These are phyloP conservation scores for Chytriomyces confervae DNA, from an alignment of 192 early-diverging fungal genomes.

Conservation along the genomic window DNA sequence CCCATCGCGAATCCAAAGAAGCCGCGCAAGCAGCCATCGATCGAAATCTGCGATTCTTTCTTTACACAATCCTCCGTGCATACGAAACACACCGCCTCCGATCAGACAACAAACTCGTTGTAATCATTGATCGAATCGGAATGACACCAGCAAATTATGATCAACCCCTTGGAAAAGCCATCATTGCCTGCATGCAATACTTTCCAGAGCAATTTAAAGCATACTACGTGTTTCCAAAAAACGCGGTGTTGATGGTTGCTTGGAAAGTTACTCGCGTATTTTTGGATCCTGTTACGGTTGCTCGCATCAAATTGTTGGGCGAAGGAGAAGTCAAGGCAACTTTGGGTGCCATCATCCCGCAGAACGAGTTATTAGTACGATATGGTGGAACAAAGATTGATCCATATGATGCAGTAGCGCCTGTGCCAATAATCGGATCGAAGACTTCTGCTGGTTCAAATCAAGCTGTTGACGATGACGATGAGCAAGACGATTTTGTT, in stretches of 20 bases:
- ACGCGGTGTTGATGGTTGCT: conserved; percentile 36
- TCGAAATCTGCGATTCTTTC: conserved; percentile 35
- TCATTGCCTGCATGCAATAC: conserved; percentile 34
- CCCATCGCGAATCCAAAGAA: conserved; percentile 16
- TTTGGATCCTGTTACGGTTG: conserved; percentile 33
- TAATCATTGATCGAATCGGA: conserved; percentile 37
- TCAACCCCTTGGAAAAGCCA: conserved; percentile 36
- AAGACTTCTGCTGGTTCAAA: neutral
- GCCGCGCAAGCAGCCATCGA: neutral
- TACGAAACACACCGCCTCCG: conserved; percentile 7
- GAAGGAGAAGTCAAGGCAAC: conserved; percentile 18
- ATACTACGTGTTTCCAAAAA: conserved; percentile 42
- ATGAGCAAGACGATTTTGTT: conserved; percentile 8
- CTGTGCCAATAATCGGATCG: neutral
- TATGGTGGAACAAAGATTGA: conserved; percentile 28
- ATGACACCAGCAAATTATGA: conserved; percentile 38
- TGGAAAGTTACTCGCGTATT: conserved; percentile 43
- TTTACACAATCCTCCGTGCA: conserved; percentile 39
- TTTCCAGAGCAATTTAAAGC: conserved; percentile 37
- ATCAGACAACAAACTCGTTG: conserved; percentile 29
- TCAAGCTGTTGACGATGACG: conserved; percentile 12
- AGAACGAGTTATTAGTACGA: conserved; percentile 14
- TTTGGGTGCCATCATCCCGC: conserved; percentile 10
- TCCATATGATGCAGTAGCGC: neutral
- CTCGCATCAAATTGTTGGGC: conserved; percentile 17